Evolutionary conservation across 768 basidiomycete species (phyloP).

Genomic region (Tricholomella constricta): DNA sequence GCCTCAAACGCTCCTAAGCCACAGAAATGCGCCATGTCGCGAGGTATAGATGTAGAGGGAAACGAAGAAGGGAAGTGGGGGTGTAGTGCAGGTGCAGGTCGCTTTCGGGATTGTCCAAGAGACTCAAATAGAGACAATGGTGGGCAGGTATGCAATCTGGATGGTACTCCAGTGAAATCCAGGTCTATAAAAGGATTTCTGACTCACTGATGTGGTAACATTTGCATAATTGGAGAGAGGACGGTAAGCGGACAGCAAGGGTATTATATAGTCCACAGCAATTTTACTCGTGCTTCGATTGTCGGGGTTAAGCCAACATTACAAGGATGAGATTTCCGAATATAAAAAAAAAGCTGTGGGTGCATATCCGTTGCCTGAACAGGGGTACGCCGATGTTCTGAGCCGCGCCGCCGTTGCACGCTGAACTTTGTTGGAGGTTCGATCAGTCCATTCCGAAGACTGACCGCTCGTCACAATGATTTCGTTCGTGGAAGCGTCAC

Average conservation of each 20-base stretch:
- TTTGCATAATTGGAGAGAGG: slow-evolving; percentile 15
- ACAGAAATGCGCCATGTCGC: slow-evolving; percentile 9
- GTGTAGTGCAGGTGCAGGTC: neutral
- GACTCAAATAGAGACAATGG: slow-evolving; percentile 4
- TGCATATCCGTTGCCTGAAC: slow-evolving; percentile 8
- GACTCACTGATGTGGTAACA: slow-evolving; percentile 19
- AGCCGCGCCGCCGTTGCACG: slow-evolving; percentile 4
- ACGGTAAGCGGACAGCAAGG: neutral
- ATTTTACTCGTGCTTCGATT: slow-evolving; percentile 15
- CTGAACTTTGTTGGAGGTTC: slow-evolving; percentile 11
- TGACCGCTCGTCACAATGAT: slow-evolving; percentile 1
- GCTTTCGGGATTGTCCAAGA: neutral
- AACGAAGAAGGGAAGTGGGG: slow-evolving; percentile 7
- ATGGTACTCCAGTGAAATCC: slow-evolving; percentile 1
- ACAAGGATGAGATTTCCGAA: slow-evolving; percentile 11
- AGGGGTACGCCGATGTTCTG: slow-evolving; percentile 11
- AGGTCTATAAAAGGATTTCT: slow-evolving; percentile 10
- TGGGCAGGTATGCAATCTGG: slow-evolving; percentile 11
- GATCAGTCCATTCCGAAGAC: slow-evolving; percentile 9
- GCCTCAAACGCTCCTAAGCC: slow-evolving; percentile 6
- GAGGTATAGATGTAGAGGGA: slow-evolving; percentile 10
- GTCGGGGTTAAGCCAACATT: slow-evolving; percentile 16
- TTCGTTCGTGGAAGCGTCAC: slow-evolving; percentile 10
- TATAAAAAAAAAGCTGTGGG: slow-evolving; percentile 19
- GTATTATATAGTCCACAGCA: slow-evolving; percentile 20